phyloP scores from a whole-genome alignment of 495 filamentous ascomycete genomes.

The Patellaria atrata region DNA sequence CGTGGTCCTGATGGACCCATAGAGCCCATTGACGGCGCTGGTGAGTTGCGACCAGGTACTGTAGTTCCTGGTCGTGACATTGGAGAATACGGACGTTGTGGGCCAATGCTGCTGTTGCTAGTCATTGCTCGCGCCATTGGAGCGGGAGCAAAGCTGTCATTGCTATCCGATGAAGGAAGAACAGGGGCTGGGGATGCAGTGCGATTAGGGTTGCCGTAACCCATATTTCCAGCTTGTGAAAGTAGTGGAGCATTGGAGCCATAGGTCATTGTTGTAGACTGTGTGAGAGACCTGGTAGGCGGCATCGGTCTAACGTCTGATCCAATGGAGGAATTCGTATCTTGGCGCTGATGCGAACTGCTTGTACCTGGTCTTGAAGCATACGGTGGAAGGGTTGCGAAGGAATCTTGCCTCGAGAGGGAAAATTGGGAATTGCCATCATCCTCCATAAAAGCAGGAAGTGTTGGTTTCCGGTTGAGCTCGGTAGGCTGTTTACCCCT shows the following conservation, averaged over 20 bases:
- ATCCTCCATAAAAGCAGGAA: slow-evolving; percentile 44
- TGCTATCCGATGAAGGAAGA: slow-evolving; percentile 12
- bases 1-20: too few species aligned
- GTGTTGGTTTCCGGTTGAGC: slow-evolving; percentile 45
- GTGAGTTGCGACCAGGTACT: slow-evolving; percentile 9
- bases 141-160: slow-evolving; percentile 11
- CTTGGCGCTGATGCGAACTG: too few species aligned
- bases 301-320: slow-evolving; percentile 20
- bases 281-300: slow-evolving; percentile 31
- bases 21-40: slow-evolving; percentile 12
- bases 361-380: slow-evolving; percentile 41
- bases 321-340: too few species aligned
- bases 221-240: slow-evolving; percentile 42
- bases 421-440: slow-evolving; percentile 14
- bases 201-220: slow-evolving; percentile 22
- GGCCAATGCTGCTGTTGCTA: background rate
- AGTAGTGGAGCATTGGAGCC: slow-evolving; percentile 46
- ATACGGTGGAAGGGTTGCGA: slow-evolving; percentile 50
- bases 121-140: slow-evolving; percentile 6
- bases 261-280: slow-evolving; percentile 32
- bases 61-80: too few species aligned
- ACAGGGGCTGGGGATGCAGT: slow-evolving; percentile 18
- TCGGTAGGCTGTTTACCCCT: slow-evolving; percentile 36
- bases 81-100: slow-evolving; percentile 14
- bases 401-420: slow-evolving; percentile 14